These are phyloP conservation scores for Nicotiana otophora DNA, from an alignment of 257 asterid species.

Conservation along the genomic window DNA sequence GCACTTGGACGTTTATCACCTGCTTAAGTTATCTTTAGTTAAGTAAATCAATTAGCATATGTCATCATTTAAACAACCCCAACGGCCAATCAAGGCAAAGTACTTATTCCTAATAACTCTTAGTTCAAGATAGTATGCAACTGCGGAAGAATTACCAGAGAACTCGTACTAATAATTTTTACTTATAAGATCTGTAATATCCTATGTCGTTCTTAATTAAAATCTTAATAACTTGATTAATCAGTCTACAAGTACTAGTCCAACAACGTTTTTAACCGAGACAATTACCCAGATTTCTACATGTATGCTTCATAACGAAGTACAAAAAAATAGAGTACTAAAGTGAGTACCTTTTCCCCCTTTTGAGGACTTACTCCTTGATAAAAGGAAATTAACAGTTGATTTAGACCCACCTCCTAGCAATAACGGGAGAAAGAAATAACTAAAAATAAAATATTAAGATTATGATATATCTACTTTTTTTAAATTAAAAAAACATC, in stretches of 20 bases:
- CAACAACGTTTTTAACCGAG: neutral
- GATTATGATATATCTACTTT: neutral
- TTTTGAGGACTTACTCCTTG: neutral
- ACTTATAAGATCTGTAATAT: neutral
- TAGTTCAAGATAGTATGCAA: neutral
- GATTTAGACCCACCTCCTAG: neutral
- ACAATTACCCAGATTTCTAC: neutral
- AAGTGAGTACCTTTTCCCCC: neutral
- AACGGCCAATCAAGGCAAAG: neutral
- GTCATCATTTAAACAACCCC: neutral
- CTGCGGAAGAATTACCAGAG: neutral
- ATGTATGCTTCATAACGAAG: neutral
- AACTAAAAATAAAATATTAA: too few relatives aligned
- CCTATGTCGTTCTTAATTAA: neutral
- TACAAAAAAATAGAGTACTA: neutral
- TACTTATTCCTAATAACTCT: neutral
- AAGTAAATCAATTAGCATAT: too few relatives aligned
- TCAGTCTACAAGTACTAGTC: neutral
- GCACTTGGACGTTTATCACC: too few relatives aligned
- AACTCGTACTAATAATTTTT: neutral
- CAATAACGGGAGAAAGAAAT: neutral
- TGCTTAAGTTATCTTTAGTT: too few relatives aligned
- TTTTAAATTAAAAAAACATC: too few relatives aligned
- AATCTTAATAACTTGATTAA: neutral
- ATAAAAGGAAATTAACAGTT: neutral